Conservation (phyloP, 176 grass and related monocot species). For the Stipa capillata region DNA sequence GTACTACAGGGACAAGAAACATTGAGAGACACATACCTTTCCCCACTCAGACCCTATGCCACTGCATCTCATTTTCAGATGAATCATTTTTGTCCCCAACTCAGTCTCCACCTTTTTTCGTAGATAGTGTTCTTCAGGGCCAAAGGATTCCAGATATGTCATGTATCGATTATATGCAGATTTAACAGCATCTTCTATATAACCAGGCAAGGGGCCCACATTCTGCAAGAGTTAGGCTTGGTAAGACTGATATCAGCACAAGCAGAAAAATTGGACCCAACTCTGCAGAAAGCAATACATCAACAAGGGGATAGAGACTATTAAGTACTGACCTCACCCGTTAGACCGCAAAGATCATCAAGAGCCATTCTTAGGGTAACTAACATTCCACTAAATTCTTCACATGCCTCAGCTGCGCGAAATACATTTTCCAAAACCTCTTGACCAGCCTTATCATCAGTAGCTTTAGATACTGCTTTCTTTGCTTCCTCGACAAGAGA, state of each 20-base stretch:
- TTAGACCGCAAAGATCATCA: slow-evolving; percentile 87
- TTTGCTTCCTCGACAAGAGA: slow-evolving; percentile 60
- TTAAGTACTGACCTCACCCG: slow-evolving; percentile 60
- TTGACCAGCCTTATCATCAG: slow-evolving; percentile 62
- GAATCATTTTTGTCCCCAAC: slow-evolving; percentile 96
- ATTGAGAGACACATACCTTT: slow-evolving; percentile 38
- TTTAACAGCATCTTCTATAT: slow-evolving; percentile 83
- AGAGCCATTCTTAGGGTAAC: slow-evolving; percentile 91
- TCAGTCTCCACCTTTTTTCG: slow-evolving; percentile 93
- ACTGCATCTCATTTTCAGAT: slow-evolving; percentile 97
- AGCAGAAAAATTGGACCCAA: background rate
- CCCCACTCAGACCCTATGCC: slow-evolving; percentile 98
- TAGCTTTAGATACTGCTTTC: slow-evolving; percentile 69
- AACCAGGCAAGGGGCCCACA: slow-evolving; percentile 59
- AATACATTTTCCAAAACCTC: slow-evolving; percentile 68
- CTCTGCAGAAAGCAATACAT: background rate
- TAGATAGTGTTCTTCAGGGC: slow-evolving; percentile 63
- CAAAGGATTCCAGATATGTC: slow-evolving; percentile 84
- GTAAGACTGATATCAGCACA: background rate
- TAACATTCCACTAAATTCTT: slow-evolving; percentile 69
- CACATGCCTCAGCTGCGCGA: slow-evolving; percentile 79
- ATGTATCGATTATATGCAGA: slow-evolving; percentile 70
- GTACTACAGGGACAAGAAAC: background rate
- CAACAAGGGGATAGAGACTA: slow-evolving; percentile 1
- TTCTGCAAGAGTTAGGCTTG: slow-evolving; percentile 39